phyloP scores from a whole-genome alignment of 768 basidiomycete species.

The Trametes cinnabarina region DNA sequence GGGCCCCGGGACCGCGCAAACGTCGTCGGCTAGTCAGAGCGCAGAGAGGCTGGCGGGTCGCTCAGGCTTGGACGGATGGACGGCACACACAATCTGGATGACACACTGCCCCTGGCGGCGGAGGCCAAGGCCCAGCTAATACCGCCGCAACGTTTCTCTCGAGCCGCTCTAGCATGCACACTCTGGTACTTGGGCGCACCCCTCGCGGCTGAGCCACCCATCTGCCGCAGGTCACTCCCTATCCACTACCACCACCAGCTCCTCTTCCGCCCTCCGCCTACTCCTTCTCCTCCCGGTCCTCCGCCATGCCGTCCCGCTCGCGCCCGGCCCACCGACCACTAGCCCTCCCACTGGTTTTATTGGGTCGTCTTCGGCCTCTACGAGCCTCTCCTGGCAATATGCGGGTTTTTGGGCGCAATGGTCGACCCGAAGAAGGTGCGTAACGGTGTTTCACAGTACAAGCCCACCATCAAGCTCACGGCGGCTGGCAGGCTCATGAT shows the following conservation, averaged over 20 bases:
- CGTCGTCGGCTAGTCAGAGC: not conserved
- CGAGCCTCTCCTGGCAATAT: conserved; percentile 63
- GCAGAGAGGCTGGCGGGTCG: not conserved
- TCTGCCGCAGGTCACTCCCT: not conserved
- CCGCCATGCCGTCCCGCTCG: conserved; percentile 13
- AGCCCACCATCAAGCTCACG: not conserved
- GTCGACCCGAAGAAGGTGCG: conserved; percentile 61
- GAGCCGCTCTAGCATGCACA: not conserved
- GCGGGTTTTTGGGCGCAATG: conserved; percentile 66
- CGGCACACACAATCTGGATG: conserved; percentile 7
- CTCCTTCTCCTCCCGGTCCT: not conserved
- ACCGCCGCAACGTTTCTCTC: conserved; percentile 11
- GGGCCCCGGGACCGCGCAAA: conserved; percentile 1
- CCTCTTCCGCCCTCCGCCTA: no score
- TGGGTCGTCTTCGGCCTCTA: conserved; percentile 72
- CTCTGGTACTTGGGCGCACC: not conserved
- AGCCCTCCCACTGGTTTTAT: conserved; percentile 72
- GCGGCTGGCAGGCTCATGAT: conserved; percentile 56
- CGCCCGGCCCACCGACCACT: conserved; percentile 46
- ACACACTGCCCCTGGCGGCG: conserved; percentile 10
- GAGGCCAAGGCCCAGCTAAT: conserved; percentile 2
- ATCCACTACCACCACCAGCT: conserved; percentile 8
- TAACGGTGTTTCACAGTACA: not conserved
- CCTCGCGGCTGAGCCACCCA: not conserved
- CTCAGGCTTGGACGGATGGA: not conserved